These are phyloP conservation scores for Xylariaceae sp. DNA, from an alignment of 2,329 filamentous ascomycete species.

Conservation along the genomic window DNA sequence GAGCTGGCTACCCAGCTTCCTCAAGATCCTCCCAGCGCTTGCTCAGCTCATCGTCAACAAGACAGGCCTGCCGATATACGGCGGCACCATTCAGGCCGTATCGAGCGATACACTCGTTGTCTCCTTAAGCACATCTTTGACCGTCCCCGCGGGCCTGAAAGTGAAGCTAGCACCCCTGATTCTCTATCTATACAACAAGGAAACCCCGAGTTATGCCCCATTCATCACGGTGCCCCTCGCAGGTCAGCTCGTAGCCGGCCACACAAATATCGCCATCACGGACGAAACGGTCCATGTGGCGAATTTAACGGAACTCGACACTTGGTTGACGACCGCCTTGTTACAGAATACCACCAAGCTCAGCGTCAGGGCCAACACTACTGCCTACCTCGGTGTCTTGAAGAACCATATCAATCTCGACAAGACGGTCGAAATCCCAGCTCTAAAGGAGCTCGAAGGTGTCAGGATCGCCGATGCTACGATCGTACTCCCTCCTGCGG, in stretches of 20 bases:
- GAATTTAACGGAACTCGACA: constrained; percentile 21
- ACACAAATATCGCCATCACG: constrained; percentile 32
- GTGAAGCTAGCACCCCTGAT: constrained; percentile 46
- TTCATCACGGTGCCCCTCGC: constrained; percentile 39
- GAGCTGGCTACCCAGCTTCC: constrained; percentile 40
- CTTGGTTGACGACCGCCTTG: constrained; percentile 20
- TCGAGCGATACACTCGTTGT: constrained; percentile 43
- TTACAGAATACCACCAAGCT: background rate
- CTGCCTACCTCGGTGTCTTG: constrained; percentile 43
- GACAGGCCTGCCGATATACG: constrained; percentile 45
- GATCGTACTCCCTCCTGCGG: constrained; percentile 25
- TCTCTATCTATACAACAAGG: constrained; percentile 44
- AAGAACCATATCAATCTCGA: constrained; percentile 38
- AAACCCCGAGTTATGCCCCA: constrained; percentile 38
- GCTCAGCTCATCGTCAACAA: constrained; percentile 48
- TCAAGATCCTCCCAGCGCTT: constrained; percentile 48
- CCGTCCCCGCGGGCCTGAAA: constrained; percentile 44
- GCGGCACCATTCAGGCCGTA: constrained; percentile 44
- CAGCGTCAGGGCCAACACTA: constrained; percentile 34
- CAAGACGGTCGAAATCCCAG: constrained; percentile 42
- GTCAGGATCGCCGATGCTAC: constrained; percentile 14
- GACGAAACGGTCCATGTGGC: constrained; percentile 23
- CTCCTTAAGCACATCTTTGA: constrained; percentile 44
- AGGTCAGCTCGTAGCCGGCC: constrained; percentile 41
- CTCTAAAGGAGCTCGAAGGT: constrained; percentile 31